These are phyloP conservation scores for Podaxis mareebaensis DNA, from an alignment of 768 basidiomycete species.

Conservation along the genomic window DNA sequence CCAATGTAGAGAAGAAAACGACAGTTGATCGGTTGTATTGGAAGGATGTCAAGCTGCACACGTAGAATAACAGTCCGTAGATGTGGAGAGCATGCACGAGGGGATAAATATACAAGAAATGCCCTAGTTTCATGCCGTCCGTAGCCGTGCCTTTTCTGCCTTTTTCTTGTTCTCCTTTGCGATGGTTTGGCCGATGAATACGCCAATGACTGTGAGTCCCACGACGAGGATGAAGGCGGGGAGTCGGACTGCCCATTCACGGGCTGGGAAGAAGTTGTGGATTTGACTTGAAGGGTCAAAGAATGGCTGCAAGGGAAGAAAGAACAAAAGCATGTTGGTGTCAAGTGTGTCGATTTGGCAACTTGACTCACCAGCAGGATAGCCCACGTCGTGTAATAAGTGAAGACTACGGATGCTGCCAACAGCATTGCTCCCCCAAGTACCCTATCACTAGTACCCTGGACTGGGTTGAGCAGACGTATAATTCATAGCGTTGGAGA, in stretches of 20 bases:
- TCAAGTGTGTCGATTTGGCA: neutral
- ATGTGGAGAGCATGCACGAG: conserved; percentile 15
- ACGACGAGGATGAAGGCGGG: conserved; percentile 82
- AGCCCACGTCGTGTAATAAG: conserved; percentile 93
- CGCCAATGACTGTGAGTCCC: conserved; percentile 78
- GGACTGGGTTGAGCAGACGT: neutral
- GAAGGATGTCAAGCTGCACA: conserved; percentile 10
- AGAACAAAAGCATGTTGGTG: conserved; percentile 15
- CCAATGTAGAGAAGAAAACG: conserved; percentile 16
- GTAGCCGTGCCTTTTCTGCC: conserved; percentile 59
- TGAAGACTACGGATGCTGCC: conserved; percentile 72
- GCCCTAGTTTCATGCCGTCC: conserved; percentile 49
- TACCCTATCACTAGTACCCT: conserved; percentile 82
- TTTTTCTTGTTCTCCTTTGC: conserved; percentile 72
- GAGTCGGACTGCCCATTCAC: conserved; percentile 91
- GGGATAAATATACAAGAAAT: conserved; percentile 10
- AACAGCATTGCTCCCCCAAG: conserved; percentile 82
- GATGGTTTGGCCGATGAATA: conserved; percentile 78
- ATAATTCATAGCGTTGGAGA: neutral
- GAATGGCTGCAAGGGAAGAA: conserved; percentile 60
- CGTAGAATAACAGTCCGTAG: conserved; percentile 9
- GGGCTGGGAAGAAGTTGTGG: conserved; percentile 77
- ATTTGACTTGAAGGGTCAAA: conserved; percentile 73
- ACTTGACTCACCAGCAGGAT: conserved; percentile 68
- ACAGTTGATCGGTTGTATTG: conserved; percentile 7